These are phyloP conservation scores for Coemansia sp. DNA, from an alignment of 192 early-diverging fungal genomes.

Conservation along the genomic window DNA sequence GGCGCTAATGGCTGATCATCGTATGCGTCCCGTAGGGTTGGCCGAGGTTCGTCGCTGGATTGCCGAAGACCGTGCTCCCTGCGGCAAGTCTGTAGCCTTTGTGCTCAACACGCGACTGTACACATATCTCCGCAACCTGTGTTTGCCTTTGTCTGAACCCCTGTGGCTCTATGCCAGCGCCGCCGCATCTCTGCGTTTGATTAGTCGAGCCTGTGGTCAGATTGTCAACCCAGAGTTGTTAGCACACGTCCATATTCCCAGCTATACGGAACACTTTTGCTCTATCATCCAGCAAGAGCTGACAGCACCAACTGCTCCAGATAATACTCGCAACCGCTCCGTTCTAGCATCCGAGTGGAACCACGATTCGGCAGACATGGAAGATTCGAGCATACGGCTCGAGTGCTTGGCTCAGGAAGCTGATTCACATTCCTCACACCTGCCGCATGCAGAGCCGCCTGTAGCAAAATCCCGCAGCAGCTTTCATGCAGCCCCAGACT, in stretches of 20 bases:
- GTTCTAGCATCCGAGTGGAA: background rate
- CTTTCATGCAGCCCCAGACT: background rate
- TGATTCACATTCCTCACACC: background rate
- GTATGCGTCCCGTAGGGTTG: constrained; percentile 29
- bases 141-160: constrained; percentile 30
- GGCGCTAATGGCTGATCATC: constrained; percentile 32
- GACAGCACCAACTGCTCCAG: background rate
- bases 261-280: constrained; percentile 6
- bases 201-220: constrained; percentile 12
- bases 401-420: constrained; percentile 5
- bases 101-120: constrained; percentile 33
- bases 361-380: background rate
- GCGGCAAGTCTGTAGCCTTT: constrained; percentile 30
- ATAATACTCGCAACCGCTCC: background rate
- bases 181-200: constrained; percentile 25
- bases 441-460: background rate
- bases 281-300: background rate
- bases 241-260: constrained; percentile 14
- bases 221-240: constrained; percentile 8
- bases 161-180: constrained; percentile 50
- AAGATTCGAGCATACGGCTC: constrained; percentile 8
- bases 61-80: constrained; percentile 31
- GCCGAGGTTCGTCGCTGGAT: constrained; percentile 41
- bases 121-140: constrained; percentile 30
- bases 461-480: background rate